Conservation (phyloP, 2,329 filamentous ascomycete species). For the Ophiostoma sp. region DNA sequence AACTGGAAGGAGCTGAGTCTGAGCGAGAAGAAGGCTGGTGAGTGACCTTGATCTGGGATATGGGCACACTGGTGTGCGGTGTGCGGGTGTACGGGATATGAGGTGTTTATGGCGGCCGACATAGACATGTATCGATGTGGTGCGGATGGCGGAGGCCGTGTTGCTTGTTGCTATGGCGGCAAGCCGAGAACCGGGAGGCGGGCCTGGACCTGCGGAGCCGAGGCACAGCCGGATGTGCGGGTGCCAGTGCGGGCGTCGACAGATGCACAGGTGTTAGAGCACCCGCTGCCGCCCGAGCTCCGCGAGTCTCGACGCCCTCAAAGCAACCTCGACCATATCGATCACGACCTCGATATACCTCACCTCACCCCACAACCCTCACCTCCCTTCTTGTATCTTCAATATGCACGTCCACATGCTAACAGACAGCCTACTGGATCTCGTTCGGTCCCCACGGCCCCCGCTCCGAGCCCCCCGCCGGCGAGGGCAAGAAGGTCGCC, state of each 20-base stretch:
- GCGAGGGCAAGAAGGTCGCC: constrained; percentile 75
- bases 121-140: not conserved
- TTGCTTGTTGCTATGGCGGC: not conserved
- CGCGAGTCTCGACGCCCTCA: not conserved
- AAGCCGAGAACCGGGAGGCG: not conserved
- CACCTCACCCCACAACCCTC: not conserved
- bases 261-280: not conserved
- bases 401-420: not conserved
- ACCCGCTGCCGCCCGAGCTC: not conserved
- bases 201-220: not conserved
- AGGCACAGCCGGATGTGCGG: not conserved
- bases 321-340: not conserved
- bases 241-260: not conserved
- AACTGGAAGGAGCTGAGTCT: constrained; percentile 93
- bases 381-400: not conserved
- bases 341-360: not conserved
- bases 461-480: constrained; percentile 74
- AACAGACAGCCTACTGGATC: constrained; percentile 85
- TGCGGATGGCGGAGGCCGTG: not conserved
- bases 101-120: constrained; percentile 4
- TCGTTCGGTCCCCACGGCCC: constrained; percentile 96
- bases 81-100: not conserved
- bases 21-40: constrained; percentile 99
- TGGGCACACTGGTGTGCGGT: not conserved
- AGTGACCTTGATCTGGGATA: constrained; percentile 41